phyloP scores from a whole-genome alignment of 306 rosid genomes.

The Corylus heterophylla region DNA sequence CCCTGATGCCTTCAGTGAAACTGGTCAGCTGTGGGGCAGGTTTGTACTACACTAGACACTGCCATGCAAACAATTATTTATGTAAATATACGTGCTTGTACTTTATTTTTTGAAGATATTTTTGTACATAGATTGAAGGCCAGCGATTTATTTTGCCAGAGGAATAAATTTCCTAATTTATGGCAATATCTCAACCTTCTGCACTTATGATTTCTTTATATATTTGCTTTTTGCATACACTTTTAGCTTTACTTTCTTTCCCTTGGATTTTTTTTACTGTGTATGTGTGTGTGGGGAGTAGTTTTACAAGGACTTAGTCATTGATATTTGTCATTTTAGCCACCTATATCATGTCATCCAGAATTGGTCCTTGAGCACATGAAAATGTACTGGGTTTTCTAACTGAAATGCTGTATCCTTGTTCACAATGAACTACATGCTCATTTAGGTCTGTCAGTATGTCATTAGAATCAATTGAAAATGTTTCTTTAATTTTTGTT shows the following conservation, averaged over 20 bases:
- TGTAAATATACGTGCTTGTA: background rate
- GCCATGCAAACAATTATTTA: background rate
- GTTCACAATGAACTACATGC: background rate
- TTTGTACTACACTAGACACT: conserved; percentile 22
- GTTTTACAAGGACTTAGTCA: too few relatives aligned
- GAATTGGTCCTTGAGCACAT: background rate
- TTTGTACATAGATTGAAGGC: background rate
- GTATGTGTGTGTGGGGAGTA: too few relatives aligned
- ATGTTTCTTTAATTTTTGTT: background rate
- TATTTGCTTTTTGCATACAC: background rate
- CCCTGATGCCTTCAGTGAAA: conserved; percentile 95
- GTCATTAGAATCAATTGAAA: background rate
- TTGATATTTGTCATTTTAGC: background rate
- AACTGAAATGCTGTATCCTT: background rate
- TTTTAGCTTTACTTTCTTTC: background rate
- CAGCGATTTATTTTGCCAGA: background rate
- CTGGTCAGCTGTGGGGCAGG: conserved; percentile 99
- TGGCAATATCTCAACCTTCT: background rate
- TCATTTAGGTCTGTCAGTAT: background rate
- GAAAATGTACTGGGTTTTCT: background rate
- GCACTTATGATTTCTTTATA: background rate
- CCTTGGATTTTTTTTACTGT: background rate
- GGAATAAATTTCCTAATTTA: background rate
- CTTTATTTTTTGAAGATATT: background rate
- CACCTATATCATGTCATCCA: background rate